Evolutionary conservation across 2,329 filamentous ascomycete genomes (phyloP).

Genomic region (Colletotrichum lentis): DNA sequence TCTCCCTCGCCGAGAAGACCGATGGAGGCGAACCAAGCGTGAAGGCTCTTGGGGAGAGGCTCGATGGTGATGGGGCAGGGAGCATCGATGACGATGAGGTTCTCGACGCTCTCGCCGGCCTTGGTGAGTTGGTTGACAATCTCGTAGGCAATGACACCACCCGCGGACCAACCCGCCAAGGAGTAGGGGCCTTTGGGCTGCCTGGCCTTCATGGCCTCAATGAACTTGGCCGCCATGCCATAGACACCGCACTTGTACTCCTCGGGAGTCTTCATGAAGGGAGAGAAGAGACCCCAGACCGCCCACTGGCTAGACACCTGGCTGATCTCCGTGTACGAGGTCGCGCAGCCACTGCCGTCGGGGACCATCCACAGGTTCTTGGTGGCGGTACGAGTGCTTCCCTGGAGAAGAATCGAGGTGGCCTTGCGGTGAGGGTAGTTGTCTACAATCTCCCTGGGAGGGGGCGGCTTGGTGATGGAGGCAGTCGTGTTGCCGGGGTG

Average conservation of each 20-base stretch:
- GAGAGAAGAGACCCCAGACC: constrained; percentile 66
- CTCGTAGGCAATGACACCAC: constrained; percentile 76
- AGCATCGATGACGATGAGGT: constrained; percentile 71
- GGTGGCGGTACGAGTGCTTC: constrained; percentile 54
- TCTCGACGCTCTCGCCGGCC: constrained; percentile 64
- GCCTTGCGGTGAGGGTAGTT: constrained; percentile 61
- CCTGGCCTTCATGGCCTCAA: constrained; percentile 69
- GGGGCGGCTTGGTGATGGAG: constrained; percentile 56
- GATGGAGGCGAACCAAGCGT: constrained; percentile 76
- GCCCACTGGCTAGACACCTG: constrained; percentile 58
- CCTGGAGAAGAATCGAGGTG: constrained; percentile 58
- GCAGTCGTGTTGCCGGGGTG: constrained; percentile 53
- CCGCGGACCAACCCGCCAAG: constrained; percentile 79
- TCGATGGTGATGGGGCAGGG: constrained; percentile 74
- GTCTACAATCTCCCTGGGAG: constrained; percentile 51
- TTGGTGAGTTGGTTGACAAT: constrained; percentile 68
- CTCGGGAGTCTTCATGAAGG: constrained; percentile 69
- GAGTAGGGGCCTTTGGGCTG: constrained; percentile 74
- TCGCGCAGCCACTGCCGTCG: constrained; percentile 67
- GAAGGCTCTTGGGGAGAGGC: constrained; percentile 69
- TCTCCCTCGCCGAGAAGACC: constrained; percentile 73
- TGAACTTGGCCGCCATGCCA: constrained; percentile 61
- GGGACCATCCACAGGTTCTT: constrained; percentile 63
- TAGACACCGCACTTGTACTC: constrained; percentile 65
- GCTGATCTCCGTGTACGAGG: constrained; percentile 71